Evolutionary conservation across 345 rosid species (phyloP), one percentile per base, ranked within the genome.

Genomic region (Lepidium sativum): DNA sequence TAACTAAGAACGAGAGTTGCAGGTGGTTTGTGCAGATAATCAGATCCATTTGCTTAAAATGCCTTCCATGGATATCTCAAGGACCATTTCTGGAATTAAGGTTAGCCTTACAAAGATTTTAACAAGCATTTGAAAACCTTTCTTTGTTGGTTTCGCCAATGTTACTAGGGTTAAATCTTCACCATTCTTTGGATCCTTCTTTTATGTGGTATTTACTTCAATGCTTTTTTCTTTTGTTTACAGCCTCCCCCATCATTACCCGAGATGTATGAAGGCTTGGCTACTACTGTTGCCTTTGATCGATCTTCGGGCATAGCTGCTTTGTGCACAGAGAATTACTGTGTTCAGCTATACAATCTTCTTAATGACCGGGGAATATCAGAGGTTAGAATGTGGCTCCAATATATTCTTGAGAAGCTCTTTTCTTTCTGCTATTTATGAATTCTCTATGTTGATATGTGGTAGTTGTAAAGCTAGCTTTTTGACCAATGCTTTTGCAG

Each of bases 21-120:
- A 94, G 99, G 79, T 94, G 43, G 86, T 86, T 72, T 94, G 96
- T 83, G 97, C 91, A 79, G 99, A 94, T 78, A 94, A 94, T 78
- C 97, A 84, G 78, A 82, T 90, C 78, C 96, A 86, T 84, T 70
- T 94, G 14, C 79, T 94, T 33, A 85, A 85, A 76, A 87, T 85
- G 86, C 95, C 99, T 65, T 83, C 95, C 53, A 80, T 90, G 97
- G 99, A 81, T 61, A 85, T 90, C 73, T 52, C 76, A 68, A 88
- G 81, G 77, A 79, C 96, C 65, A 83, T 94, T 40, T 83, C 97
- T 4, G 97, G 99, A 62, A 86, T 94, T 71, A 94, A 94, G 96
- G 97, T 88, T 71, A 33, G 77, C 63, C 78, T 49, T 67, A n/a
- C 51, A 47, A 52, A 6, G 38, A 47, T 50, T 7, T 29, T 11